These are phyloP conservation scores for Furcasterigmium furcatum DNA, from an alignment of 2,329 filamentous ascomycete species.

Conservation along the genomic window DNA sequence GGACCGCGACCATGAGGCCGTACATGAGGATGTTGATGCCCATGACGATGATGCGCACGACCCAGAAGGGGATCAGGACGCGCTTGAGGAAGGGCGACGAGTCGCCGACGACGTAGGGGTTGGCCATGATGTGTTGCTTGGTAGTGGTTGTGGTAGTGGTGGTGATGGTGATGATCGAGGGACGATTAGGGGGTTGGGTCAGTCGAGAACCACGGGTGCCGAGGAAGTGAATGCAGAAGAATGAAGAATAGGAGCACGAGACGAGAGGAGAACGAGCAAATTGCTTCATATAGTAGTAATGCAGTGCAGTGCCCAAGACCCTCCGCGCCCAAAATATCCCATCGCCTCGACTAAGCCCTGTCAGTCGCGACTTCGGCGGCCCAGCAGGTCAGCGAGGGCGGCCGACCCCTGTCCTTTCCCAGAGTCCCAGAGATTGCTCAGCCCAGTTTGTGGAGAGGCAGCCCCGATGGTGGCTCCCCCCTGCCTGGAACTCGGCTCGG, in stretches of 20 bases:
- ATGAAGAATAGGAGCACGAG: no score
- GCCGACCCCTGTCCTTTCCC: neutral
- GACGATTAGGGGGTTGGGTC: neutral
- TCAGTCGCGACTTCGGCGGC: no score
- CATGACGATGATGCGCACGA: slow-evolving; percentile 25
- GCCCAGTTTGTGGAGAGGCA: neutral
- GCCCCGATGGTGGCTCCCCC: no score
- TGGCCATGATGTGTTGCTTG: slow-evolving; percentile 14
- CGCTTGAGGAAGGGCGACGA: slow-evolving; percentile 29
- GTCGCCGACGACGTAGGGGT: slow-evolving; percentile 21
- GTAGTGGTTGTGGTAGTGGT: neutral
- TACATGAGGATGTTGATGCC: slow-evolving; percentile 19
- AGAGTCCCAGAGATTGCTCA: neutral
- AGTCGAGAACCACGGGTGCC: no score
- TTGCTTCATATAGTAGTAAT: no score
- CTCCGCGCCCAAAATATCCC: no score
- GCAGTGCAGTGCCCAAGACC: no score
- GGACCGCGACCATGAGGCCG: slow-evolving; percentile 12
- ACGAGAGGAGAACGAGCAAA: no score
- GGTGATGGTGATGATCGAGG: neutral
- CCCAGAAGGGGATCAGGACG: slow-evolving; percentile 28
- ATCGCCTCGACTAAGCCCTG: no score
- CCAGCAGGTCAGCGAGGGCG: neutral
- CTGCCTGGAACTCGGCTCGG: no score
- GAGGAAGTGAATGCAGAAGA: no score